These are phyloP conservation scores for Populus pruinosa DNA, from an alignment of 345 rosid species.

Conservation along the genomic window DNA sequence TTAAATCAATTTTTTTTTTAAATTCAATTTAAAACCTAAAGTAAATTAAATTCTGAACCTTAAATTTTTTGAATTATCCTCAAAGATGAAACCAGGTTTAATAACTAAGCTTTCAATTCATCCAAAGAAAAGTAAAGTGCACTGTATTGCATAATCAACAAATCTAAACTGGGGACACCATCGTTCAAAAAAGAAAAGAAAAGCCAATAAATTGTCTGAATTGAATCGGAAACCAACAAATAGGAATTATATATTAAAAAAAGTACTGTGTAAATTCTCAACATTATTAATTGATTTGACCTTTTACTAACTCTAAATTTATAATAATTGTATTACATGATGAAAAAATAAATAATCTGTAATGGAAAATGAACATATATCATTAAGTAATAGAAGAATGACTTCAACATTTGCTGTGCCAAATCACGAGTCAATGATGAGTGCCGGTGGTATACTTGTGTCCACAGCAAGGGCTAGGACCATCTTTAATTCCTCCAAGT, in stretches of 20 bases:
- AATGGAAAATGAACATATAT: neutral
- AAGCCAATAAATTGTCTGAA: neutral
- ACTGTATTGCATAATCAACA: too few relatives aligned
- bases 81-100: too few relatives aligned
- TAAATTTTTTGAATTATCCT: too few relatives aligned
- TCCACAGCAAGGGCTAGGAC: constrained; percentile 37
- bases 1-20: too few relatives aligned
- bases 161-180: too few relatives aligned
- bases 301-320: neutral
- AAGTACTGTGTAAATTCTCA: neutral
- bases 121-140: too few relatives aligned
- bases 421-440: neutral
- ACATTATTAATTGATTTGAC: neutral
- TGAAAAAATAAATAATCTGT: neutral
- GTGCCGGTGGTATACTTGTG: constrained; percentile 9
- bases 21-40: too few relatives aligned
- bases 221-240: neutral
- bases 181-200: neutral
- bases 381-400: neutral
- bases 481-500: neutral
- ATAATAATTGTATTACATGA: neutral
- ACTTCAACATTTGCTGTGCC: neutral
- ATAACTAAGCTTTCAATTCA: too few relatives aligned
- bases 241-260: neutral
- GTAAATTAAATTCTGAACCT: too few relatives aligned